phyloP scores from a whole-genome alignment of 305 asterid species.

The Lippia alba region DNA sequence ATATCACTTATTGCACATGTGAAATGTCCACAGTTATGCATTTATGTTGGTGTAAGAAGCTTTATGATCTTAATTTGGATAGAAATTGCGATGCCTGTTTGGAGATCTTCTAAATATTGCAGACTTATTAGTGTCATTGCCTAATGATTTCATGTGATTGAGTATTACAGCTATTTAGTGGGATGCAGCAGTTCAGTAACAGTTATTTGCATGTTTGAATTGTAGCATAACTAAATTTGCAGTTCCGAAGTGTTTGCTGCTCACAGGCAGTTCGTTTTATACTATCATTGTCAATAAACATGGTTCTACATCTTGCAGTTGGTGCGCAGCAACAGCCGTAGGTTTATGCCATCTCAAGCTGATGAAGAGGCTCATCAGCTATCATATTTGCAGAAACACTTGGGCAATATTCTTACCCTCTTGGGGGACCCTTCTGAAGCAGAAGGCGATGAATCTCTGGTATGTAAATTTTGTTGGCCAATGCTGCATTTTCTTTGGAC shows the following conservation, averaged over 20 bases:
- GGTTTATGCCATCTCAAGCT: conserved; percentile 94
- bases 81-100: conserved; percentile 1
- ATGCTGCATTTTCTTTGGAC: conserved; percentile 20
- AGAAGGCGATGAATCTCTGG: conserved; percentile 83
- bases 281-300: conserved; percentile 21
- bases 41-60: conserved; percentile 5
- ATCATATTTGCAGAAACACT: conserved; percentile 87
- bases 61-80: conserved; percentile 13
- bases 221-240: conserved; percentile 9
- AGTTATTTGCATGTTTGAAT: conserved; percentile 1
- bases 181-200: neutral
- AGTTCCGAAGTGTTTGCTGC: conserved; percentile 3
- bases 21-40: neutral
- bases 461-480: conserved; percentile 43
- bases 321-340: conserved; percentile 92
- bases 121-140: conserved; percentile 2
- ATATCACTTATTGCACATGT: neutral
- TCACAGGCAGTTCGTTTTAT: conserved; percentile 19
- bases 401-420: conserved; percentile 85
- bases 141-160: neutral
- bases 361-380: conserved; percentile 99
- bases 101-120: conserved; percentile 1
- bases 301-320: conserved; percentile 58
- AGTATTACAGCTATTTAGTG: neutral
- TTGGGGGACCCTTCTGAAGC: conserved; percentile 80